Evolutionary conservation across 2,329 filamentous ascomycete genomes (phyloP).

Genomic region (Dactylella cylindrospora): DNA sequence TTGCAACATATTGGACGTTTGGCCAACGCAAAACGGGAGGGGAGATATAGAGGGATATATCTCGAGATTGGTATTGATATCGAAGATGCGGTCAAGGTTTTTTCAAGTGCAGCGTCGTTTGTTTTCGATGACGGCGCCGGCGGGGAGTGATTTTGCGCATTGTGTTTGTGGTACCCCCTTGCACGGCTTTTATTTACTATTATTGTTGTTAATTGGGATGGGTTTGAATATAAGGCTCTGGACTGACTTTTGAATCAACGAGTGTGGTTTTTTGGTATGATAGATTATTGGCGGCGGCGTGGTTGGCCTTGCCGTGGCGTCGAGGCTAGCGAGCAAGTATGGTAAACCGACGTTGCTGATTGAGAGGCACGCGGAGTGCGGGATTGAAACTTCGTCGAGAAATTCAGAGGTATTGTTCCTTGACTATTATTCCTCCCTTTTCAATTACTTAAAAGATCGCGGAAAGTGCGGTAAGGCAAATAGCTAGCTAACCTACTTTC

Average conservation of each 20-base stretch:
- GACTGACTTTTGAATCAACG: no score
- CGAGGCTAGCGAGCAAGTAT: slow-evolving; percentile 65
- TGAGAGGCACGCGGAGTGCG: slow-evolving; percentile 73
- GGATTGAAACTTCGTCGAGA: slow-evolving; percentile 82
- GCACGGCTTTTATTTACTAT: not conserved
- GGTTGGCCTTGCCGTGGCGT: slow-evolving; percentile 77
- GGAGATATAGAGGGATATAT: no score
- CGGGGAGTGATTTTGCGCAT: slow-evolving; percentile 51
- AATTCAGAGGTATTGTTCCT: slow-evolving; percentile 72
- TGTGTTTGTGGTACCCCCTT: slow-evolving; percentile 49
- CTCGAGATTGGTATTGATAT: no score
- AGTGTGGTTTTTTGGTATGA: no score
- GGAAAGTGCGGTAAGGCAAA: not conserved
- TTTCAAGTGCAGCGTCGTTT: slow-evolving; percentile 44
- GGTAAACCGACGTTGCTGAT: slow-evolving; percentile 71
- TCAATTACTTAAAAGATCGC: not conserved
- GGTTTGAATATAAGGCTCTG: no score
- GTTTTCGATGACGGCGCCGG: slow-evolving; percentile 50
- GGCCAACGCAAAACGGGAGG: slow-evolving; percentile 36
- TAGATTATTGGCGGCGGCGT: slow-evolving; percentile 69
- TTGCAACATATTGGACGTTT: no score
- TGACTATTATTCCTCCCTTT: not conserved
- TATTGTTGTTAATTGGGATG: not conserved
- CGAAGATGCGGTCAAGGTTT: slow-evolving; percentile 19
- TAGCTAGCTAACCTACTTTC: not conserved